Evolutionary conservation across 148 eudicot genomes (phyloP), one percentile per base, ranked within the genome.

Genomic region (Bassia scoparia): DNA sequence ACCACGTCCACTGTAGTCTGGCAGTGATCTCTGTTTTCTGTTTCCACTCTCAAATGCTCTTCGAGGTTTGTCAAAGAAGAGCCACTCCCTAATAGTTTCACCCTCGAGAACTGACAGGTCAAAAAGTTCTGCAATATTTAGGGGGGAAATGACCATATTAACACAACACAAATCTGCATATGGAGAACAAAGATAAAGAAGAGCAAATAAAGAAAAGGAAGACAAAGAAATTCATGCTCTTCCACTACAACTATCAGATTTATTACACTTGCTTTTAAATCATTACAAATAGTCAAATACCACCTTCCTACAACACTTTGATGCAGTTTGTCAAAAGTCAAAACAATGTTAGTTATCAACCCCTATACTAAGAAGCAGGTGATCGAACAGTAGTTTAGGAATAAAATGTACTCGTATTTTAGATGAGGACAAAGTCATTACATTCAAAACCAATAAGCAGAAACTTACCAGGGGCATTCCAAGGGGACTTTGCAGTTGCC

Each of bases 41-140:
- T 88, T 91, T 68, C 98, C 98, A 76, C 93, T 91, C 85, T 95
- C 98, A 81, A 95, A 95, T 27, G 98, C 98, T 82, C 96, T 87
- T 35, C 98, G 89, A 71, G 98, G 98, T 81, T 95, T 95, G 78
- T 95, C 97, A 69, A 95, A 95, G 74, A 95, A 95, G 56, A 95
- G 93, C 98, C 98, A 95, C 72, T 95, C 98, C 80, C 97, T 88
- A 3, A 95, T 86, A 54, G 87, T 88, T 80, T 95, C 98, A 18
- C 96, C 96, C 63, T 89, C 96, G 67, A 91, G 81, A 68, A 95
- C 88, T 4, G 78, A 73, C 27, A 88, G 87, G 84, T 95, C 97
- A 78, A 95, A 95, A 31, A 95, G 93, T 84, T 95, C 98, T 95
- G 97, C 78, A 76, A 63, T 33, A 66, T 69, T 55, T 26, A 4